Evolutionary conservation across 441 rosid genomes (phyloP).

Genomic region (Bocquillonia castaneifolia): DNA sequence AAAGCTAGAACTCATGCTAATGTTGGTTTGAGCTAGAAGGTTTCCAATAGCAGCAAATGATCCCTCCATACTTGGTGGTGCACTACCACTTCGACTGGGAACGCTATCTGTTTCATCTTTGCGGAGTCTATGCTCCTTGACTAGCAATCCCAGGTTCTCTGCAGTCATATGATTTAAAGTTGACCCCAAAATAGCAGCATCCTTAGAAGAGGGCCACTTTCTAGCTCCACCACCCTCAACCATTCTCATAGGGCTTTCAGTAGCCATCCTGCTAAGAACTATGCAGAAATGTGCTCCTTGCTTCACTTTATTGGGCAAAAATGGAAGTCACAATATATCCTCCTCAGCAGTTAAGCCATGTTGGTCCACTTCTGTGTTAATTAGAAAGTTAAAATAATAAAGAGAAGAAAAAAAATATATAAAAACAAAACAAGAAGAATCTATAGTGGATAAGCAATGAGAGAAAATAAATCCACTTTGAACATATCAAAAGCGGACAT

Average conservation of each 20-base stretch:
- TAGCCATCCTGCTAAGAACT: conserved; percentile 48
- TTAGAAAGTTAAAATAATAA: conserved; percentile 22
- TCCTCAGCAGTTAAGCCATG: conserved; percentile 6
- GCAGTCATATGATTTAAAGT: conserved; percentile 52
- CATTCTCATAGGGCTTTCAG: conserved; percentile 75
- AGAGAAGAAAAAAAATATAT: not conserved
- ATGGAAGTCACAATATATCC: conserved; percentile 21
- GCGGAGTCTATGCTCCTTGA: conserved; percentile 51
- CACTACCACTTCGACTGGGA: conserved; percentile 88
- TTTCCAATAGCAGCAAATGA: conserved; percentile 73
- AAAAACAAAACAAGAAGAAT: not conserved
- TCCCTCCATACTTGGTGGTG: conserved; percentile 95
- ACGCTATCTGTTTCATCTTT: conserved; percentile 38
- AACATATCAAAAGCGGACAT: too few species aligned
- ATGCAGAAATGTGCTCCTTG: conserved; percentile 4
- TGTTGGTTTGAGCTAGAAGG: conserved; percentile 57
- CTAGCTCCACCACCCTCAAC: conserved; percentile 55
- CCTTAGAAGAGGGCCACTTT: conserved; percentile 58
- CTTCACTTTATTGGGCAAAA: not conserved
- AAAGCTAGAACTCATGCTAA: conserved; percentile 38
- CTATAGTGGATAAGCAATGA: too few species aligned
- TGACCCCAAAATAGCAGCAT: conserved; percentile 48
- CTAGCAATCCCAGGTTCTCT: conserved; percentile 63
- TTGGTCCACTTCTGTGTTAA: conserved; percentile 18
- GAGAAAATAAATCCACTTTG: too few species aligned